Evolutionary conservation across 225 moss, liverwort and hornwort species (phyloP).

Genomic region (Bryoerythrophyllum caledonicum): DNA sequence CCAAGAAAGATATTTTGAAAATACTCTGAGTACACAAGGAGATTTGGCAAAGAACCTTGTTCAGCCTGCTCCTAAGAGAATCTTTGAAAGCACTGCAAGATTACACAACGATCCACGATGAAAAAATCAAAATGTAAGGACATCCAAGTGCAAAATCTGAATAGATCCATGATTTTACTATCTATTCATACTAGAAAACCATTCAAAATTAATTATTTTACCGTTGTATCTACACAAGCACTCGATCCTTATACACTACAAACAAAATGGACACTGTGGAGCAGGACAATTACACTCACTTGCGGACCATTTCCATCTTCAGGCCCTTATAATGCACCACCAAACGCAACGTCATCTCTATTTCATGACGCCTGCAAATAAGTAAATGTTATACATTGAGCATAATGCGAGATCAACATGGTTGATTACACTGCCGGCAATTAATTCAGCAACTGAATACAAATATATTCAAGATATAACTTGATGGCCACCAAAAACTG

Average conservation of each 20-base stretch:
- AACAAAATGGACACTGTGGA: too few species aligned
- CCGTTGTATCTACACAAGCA: too few species aligned
- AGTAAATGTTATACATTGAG: conserved; percentile 3
- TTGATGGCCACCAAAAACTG: not conserved
- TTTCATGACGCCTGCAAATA: conserved; percentile 72
- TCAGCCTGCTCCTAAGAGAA: conserved; percentile 68
- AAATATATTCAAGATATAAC: not conserved
- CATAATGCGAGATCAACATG: too few species aligned
- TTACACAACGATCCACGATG: too few species aligned
- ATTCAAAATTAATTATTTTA: too few species aligned
- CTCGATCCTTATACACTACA: too few species aligned
- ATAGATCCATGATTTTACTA: too few species aligned
- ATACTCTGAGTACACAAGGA: not conserved
- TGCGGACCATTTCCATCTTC: conserved; percentile 94
- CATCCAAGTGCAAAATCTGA: not conserved
- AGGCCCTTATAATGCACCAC: conserved; percentile 96
- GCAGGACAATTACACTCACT: conserved; percentile 48
- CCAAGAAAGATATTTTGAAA: not conserved
- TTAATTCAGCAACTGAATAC: not conserved
- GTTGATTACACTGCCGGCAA: not conserved
- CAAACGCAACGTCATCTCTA: conserved; percentile 96
- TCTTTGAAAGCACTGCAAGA: conserved; percentile 85
- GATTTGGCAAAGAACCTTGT: conserved; percentile 53
- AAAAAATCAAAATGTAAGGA: too few species aligned
- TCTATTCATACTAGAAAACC: too few species aligned